phyloP scores from a whole-genome alignment of 176 grass and related monocot species.

The Triticum timopheevii region DNA sequence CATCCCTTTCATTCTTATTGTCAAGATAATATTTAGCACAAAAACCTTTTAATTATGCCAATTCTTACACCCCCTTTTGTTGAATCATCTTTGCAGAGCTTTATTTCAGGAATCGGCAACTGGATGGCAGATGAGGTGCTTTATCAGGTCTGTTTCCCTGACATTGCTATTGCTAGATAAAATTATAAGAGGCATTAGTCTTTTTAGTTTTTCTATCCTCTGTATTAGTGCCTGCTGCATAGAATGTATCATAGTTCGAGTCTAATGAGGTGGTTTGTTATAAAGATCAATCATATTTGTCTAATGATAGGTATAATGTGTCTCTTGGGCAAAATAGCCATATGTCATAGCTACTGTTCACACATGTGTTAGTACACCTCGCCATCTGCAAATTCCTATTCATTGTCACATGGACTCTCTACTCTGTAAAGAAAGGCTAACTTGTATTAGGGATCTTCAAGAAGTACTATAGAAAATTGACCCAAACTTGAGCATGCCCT shows the following conservation, averaged over 20 bases:
- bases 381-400: neutral
- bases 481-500: neutral
- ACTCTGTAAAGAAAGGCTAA: neutral
- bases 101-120: conserved; percentile 84
- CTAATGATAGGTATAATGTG: neutral
- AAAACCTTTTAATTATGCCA: neutral
- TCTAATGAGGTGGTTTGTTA: neutral
- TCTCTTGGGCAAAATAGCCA: neutral
- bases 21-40: neutral
- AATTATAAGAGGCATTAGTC: neutral
- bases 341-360: neutral
- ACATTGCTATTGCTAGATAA: neutral
- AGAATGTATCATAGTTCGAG: neutral
- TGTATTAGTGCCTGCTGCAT: neutral
- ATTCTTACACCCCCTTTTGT: neutral
- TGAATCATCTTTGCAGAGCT: conserved; percentile 41
- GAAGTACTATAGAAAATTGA: neutral
- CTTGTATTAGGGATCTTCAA: neutral
- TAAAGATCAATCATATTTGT: neutral
- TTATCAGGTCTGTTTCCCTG: conserved; percentile 58
- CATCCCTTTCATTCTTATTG: neutral
- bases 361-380: neutral
- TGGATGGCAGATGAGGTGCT: conserved; percentile 84
- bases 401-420: neutral
- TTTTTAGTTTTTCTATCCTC: neutral